phyloP scores from a whole-genome alignment of 805 yeast species.

The Diddensiella santjacobensis region DNA sequence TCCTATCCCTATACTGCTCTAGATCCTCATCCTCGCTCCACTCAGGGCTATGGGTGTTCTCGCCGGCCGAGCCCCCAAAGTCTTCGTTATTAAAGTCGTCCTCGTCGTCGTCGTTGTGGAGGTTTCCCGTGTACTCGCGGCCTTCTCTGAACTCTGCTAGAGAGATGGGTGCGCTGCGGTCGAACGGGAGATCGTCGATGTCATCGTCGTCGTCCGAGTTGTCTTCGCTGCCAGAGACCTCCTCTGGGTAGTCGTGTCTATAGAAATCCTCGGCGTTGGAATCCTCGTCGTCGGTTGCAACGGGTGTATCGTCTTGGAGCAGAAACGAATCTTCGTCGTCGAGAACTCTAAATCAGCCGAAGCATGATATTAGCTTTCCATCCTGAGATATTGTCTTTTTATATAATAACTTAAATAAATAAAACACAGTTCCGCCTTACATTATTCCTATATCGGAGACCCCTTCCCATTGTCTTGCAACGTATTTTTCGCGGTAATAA shows the following conservation, averaged over 20 bases:
- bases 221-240: conserved; percentile 55
- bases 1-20: conserved; percentile 23
- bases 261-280: conserved; percentile 70
- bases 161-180: conserved; percentile 2
- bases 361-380: conserved; percentile 9
- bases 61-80: conserved; percentile 12
- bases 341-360: conserved; percentile 16
- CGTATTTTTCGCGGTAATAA: conserved; percentile 60
- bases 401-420: conserved; percentile 2
- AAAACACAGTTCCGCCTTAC: conserved; percentile 25
- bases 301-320: conserved; percentile 28
- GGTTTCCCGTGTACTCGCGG: conserved; percentile 13
- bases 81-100: conserved; percentile 25
- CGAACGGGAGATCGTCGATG: conserved; percentile 23
- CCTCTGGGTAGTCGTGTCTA: conserved; percentile 92
- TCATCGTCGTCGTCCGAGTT: conserved; percentile 38
- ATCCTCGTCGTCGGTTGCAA: conserved; percentile 36
- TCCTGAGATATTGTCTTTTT: neutral
- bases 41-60: conserved; percentile 4
- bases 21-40: conserved; percentile 30
- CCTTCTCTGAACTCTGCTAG: conserved; percentile 5
- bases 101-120: conserved; percentile 39
- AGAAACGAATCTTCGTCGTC: conserved; percentile 37
- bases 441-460: conserved; percentile 28
- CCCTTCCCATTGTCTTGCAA: conserved; percentile 41